Base-by-base conservation (phyloP, 1,139 yeast species). In the Diutina rugosa region DNA sequence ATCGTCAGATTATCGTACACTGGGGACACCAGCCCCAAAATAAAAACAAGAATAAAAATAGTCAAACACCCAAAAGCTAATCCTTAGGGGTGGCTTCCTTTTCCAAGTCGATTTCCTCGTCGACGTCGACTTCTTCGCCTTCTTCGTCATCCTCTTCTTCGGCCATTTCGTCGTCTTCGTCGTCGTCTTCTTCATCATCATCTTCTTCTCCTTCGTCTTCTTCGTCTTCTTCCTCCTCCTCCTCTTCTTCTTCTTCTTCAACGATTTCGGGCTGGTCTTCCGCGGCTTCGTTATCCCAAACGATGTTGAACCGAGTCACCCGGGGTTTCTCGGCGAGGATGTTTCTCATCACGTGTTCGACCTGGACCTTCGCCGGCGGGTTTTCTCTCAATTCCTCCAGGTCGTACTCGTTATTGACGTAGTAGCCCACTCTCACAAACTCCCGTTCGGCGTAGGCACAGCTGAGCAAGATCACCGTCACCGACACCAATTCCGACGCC, bases 271-370 rank as follows among this genome's bases (percentile, higher is more conserved):
- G 72, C 6, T 96, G 96, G 64, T 82, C 87, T 59, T 87, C 88
- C 48, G 78, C 85, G 54, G 78, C 85, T 61, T 80, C 85, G 60
- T 79, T 81, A 67, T 85, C 93, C 99, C 99, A 93, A 6, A 90
- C 95, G 59, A 93, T 93, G 69, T 93, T 93, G 71, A 91, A 95
- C 63, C 97, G 77, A 9, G 99, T 93, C 48, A 95, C 99, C 63
- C 99, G 78, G 46, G 99, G 99, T 73, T 93, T 95, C 67, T 95
- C 99, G 1, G 98, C 98, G 59, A 95, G 74, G 55, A 93, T 89
- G 69, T 91, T 95, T 66, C 99, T 80, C 51, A 89, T 96, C 47
- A 93, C 97, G 65, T 87, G 95, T 57, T 91, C 97, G 16, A 93
- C 91, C 66, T 89, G 97, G 1, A 93, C 97, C 67, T 90, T 89